Conservation (phyloP, 805 yeast genomes). For the Candida verbasci region DNA sequence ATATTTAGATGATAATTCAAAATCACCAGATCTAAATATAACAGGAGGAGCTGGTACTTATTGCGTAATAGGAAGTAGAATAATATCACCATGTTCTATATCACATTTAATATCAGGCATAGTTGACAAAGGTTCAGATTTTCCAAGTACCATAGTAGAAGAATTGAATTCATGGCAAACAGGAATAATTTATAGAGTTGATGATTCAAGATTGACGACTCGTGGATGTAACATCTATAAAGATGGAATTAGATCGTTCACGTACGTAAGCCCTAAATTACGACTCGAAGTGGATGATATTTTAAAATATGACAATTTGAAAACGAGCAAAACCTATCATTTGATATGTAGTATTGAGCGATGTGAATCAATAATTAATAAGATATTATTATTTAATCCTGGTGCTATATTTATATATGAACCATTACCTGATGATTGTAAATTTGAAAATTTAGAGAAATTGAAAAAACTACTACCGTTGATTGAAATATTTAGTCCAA, state of each 20-base stretch:
- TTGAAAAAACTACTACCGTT: constrained; percentile 36
- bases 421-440: constrained; percentile 78
- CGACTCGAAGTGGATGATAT: constrained; percentile 58
- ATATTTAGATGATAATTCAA: constrained; percentile 34
- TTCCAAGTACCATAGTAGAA: constrained; percentile 46
- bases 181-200: constrained; percentile 52
- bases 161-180: constrained; percentile 59
- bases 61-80: constrained; percentile 70
- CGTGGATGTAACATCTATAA: constrained; percentile 78
- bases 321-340: constrained; percentile 50
- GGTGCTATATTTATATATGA: constrained; percentile 66
- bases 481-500: constrained; percentile 72
- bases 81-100: constrained; percentile 37
- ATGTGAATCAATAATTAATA: constrained; percentile 43
- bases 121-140: constrained; percentile 77
- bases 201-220: constrained; percentile 57
- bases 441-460: constrained; percentile 35
- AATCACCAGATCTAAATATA: constrained; percentile 42
- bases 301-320: constrained; percentile 28
- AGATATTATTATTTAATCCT: constrained; percentile 19
- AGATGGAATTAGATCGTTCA: constrained; percentile 52
- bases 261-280: constrained; percentile 57
- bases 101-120: constrained; percentile 55
- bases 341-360: constrained; percentile 70
- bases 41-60: constrained; percentile 92